Evolutionary conservation across 2,329 filamentous ascomycete genomes (phyloP).

Genomic region (Penicillium brasilianum): DNA sequence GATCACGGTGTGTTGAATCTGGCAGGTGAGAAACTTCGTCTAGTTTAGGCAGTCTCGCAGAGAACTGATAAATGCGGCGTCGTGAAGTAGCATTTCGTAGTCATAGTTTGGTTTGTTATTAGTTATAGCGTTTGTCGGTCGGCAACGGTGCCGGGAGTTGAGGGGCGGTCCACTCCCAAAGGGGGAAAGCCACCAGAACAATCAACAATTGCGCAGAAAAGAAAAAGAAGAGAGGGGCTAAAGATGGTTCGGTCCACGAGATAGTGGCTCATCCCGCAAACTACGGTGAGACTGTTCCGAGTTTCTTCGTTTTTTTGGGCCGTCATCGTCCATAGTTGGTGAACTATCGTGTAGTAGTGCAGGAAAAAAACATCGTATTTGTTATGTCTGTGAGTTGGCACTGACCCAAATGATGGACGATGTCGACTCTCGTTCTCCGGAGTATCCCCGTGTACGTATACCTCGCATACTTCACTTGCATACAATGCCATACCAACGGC

Average conservation of each 20-base stretch:
- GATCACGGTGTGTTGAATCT: conserved; percentile 23
- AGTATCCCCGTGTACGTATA: not conserved
- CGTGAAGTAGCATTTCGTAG: not conserved
- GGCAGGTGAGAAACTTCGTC: conserved; percentile 16
- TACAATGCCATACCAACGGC: not conserved
- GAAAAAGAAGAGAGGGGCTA: not conserved
- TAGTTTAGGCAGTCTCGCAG: conserved; percentile 5
- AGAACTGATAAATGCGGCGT: not conserved
- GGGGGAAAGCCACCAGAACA: conserved; percentile 6
- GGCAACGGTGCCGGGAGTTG: conserved; percentile 29
- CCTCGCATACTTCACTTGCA: not conserved
- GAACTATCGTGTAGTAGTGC: not conserved
- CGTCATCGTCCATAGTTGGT: not conserved
- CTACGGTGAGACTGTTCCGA: conserved; percentile 30
- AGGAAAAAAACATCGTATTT: not conserved
- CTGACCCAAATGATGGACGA: not conserved
- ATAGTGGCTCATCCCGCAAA: conserved; percentile 21
- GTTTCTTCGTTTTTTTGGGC: conserved; percentile 1
- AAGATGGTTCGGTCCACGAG: conserved; percentile 28
- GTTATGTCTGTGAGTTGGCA: not conserved
- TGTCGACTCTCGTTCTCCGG: not conserved
- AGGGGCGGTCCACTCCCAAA: conserved; percentile 19
- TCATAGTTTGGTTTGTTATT: conserved; percentile 3
- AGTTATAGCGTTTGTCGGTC: conserved; percentile 10
- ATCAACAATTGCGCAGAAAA: not conserved